A percentile compares a stretch with the other conserved stretches of the same genome.
These are phyloP conservation scores for Aspergillus steynii DNA, from an alignment of 495 filamentous ascomycete species.

Conservation along the genomic window DNA sequence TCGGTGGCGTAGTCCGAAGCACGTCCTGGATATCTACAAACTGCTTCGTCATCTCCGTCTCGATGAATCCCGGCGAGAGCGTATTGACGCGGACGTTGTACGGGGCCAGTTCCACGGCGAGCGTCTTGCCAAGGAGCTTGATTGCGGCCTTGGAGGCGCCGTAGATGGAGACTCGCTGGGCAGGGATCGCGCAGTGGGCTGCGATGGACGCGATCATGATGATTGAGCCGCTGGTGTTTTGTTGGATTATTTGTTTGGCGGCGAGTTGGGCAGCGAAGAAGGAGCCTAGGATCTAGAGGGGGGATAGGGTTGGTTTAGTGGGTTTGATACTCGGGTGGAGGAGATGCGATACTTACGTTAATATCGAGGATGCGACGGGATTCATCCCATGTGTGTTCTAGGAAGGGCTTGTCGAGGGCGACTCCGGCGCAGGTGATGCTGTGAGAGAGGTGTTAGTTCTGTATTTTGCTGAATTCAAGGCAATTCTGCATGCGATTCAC, in stretches of 20 bases:
- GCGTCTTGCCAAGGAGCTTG: slow-evolving; percentile 48
- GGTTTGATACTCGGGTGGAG: background rate
- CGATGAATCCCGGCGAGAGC: slow-evolving; percentile 23
- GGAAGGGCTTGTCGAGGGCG: slow-evolving; percentile 14
- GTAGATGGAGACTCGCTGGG: slow-evolving; percentile 35
- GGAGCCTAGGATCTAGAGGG: slow-evolving; percentile 8
- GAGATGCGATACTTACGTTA: slow-evolving; percentile 6
- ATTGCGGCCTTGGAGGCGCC: slow-evolving; percentile 64
- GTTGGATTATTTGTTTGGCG: slow-evolving; percentile 38
- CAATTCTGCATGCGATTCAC: background rate
- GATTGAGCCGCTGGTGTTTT: slow-evolving; percentile 54
- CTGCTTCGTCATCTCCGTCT: slow-evolving; percentile 4
- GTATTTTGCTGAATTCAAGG: background rate
- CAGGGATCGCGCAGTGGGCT: slow-evolving; percentile 6
- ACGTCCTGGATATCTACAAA: background rate
- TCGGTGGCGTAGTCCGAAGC: slow-evolving; percentile 3
- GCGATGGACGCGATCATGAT: slow-evolving; percentile 63
- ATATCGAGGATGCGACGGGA: slow-evolving; percentile 9
- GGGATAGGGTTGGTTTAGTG: background rate
- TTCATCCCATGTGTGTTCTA: slow-evolving; percentile 14
- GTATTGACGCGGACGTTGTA: slow-evolving; percentile 30
- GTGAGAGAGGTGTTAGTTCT: background rate
- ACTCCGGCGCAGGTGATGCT: slow-evolving; percentile 7
- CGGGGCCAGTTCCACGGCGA: slow-evolving; percentile 36
- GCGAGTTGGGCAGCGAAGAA: slow-evolving; percentile 14